Evolutionary conservation across 257 asterid species (phyloP), one percentile per base, ranked within the genome.

Genomic region (Forsythia viridissima): DNA sequence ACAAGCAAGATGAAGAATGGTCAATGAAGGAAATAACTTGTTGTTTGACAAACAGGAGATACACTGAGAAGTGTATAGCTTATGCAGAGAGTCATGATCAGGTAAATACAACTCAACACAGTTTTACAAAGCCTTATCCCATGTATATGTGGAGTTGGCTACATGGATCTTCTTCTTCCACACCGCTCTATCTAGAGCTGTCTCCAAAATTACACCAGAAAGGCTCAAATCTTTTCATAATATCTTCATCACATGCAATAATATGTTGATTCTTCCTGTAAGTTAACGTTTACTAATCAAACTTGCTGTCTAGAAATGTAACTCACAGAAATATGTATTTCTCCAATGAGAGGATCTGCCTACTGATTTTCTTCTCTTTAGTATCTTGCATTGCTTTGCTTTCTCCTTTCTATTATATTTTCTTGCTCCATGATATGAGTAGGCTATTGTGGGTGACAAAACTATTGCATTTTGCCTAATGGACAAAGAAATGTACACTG

Each of bases 21-120:
- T 93, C 98, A 75, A 83, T 95, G 97, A 79, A 66, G 68, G 99
- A 95, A 71, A 86, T 95, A 83, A 80, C 90, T 63, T 76, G 91
- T 87, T 88, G 90, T 84, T 88, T 95, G 90, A 95, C 99, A 69
- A 95, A 95, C 59, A 90, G 98, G 85, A 88, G 99, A 81, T 92
- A 93, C 84, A 86, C 92, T 74, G 99, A 95, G 84, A 93, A 92
- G 88, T 95, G 99, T 78, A 80, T 93, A 78, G 97, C 99, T 70
- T 95, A 95, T 86, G 99, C 98, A 8, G 99, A 95, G 88, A 95
- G 99, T 82, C 99, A 95, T 84, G 99, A 95, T 82, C 99, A 95
- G 97, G 98, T 92, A 80, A 20, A 10, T 69, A 52, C 77, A 34
- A 51, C 78, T 81, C 66, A 76, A 37, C 43, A 43, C 77, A 37